These are phyloP conservation scores for Phaffia australis DNA, from an alignment of 768 basidiomycete species.

Conservation along the genomic window DNA sequence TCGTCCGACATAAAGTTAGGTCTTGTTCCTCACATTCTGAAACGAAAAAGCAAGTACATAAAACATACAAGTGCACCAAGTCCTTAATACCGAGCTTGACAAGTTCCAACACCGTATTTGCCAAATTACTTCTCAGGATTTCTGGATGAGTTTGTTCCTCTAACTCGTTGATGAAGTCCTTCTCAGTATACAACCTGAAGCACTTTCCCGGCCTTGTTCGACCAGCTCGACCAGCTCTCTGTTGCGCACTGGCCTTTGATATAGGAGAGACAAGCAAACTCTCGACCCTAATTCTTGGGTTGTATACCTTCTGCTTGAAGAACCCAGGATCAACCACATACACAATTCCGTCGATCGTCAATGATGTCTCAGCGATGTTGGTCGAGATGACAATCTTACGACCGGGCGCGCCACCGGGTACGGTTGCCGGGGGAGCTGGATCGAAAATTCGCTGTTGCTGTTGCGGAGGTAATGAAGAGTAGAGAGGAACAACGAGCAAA, in stretches of 20 bases:
- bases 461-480: conserved; percentile 84
- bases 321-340: conserved; percentile 97
- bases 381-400: conserved; percentile 92
- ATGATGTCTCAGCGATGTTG: conserved; percentile 93
- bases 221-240: conserved; percentile 90
- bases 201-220: conserved; percentile 94
- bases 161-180: conserved; percentile 88
- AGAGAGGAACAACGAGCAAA: conserved; percentile 78
- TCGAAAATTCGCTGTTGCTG: conserved; percentile 98
- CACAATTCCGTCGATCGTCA: conserved; percentile 98
- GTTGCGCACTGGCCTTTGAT: conserved; percentile 91
- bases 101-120: conserved; percentile 83
- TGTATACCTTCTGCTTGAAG: conserved; percentile 97
- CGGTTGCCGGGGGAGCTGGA: conserved; percentile 56
- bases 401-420: conserved; percentile 62
- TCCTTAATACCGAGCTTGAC: conserved; percentile 93
- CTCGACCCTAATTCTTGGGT: conserved; percentile 92
- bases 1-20: conserved; percentile 32
- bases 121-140: conserved; percentile 83
- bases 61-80: conserved; percentile 71
- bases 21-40: conserved; percentile 72
- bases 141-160: conserved; percentile 98
- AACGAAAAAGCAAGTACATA: conserved; percentile 44
- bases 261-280: conserved; percentile 86
- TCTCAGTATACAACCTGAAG: conserved; percentile 91